Percentiles rank a stretch among this genome's conserved stretches.
Conservation (phyloP, 192 early-diverging fungal genomes). For the Allomyces macrogynus region DNA sequence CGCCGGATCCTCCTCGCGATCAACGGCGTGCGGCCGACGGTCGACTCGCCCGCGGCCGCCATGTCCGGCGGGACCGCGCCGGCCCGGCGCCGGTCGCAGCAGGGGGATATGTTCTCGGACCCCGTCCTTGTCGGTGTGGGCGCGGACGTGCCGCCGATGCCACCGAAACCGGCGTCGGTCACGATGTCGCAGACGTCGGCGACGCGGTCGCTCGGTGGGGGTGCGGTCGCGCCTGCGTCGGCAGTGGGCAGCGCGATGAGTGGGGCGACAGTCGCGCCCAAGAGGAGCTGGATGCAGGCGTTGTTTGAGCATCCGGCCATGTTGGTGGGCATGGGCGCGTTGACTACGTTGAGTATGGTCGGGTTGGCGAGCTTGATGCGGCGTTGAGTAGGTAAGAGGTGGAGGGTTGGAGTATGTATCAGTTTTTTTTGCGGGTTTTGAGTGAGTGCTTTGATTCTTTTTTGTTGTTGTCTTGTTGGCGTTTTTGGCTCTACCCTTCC, state of each 20-base stretch:
- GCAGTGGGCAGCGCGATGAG: not conserved
- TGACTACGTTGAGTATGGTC: not conserved
- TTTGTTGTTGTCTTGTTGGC: too few relatives aligned
- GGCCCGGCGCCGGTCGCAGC: not conserved
- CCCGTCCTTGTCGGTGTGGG: not conserved
- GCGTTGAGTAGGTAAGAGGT: too few relatives aligned
- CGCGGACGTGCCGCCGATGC: not conserved
- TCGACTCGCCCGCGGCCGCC: not conserved
- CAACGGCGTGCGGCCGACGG: slow-evolving; percentile 4
- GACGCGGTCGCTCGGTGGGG: not conserved
- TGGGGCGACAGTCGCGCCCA: not conserved
- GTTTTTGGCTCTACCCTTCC: too few relatives aligned
- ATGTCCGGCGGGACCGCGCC: not conserved
- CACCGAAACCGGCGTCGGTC: not conserved
- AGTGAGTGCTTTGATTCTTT: too few relatives aligned
- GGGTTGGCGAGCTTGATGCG: not conserved
- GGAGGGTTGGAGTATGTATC: too few relatives aligned
- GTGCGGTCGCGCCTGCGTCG: not conserved
- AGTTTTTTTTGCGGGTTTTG: too few relatives aligned
- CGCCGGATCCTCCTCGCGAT: slow-evolving; percentile 53
- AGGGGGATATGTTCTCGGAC: not conserved
- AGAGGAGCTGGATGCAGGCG: not conserved
- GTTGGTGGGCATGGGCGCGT: not conserved
- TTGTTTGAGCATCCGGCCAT: not conserved
- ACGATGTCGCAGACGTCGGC: not conserved